Conservation (phyloP, 139 green algal species). For the Asterochloris sp. region DNA sequence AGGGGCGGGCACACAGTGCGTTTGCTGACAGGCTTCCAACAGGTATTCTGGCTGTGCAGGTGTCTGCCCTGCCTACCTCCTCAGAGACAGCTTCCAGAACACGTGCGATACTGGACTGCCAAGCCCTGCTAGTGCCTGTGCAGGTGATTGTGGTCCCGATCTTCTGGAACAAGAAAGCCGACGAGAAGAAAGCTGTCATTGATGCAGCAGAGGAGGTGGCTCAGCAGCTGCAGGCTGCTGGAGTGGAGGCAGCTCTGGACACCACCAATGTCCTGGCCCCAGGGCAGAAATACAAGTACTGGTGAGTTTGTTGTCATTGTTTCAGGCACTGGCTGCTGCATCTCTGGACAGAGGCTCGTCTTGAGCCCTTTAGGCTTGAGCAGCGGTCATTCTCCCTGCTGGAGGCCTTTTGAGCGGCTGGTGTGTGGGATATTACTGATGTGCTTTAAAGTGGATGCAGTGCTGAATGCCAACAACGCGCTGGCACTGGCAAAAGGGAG, state of each 20-base stretch:
- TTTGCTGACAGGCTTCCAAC: neutral
- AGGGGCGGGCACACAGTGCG: neutral
- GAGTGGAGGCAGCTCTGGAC: constrained; percentile 43
- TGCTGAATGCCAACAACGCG: neutral
- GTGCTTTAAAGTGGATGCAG: neutral
- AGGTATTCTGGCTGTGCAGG: neutral
- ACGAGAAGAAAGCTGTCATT: constrained; percentile 41
- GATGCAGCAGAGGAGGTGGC: constrained; percentile 26
- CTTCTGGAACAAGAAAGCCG: constrained; percentile 51
- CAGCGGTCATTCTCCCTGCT: neutral
- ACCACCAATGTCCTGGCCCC: constrained; percentile 50
- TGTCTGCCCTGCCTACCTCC: neutral
- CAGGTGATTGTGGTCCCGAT: constrained; percentile 58
- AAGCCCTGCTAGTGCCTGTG: neutral
- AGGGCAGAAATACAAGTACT: constrained; percentile 60
- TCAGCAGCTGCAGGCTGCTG: constrained; percentile 29
- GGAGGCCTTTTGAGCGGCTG: neutral
- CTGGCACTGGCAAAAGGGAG: neutral
- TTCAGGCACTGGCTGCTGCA: too few species aligned
- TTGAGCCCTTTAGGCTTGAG: neutral
- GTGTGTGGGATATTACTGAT: neutral
- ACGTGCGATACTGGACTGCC: neutral
- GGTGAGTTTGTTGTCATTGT: constrained; percentile 15
- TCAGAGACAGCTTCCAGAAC: neutral
- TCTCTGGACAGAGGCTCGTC: neutral